These are phyloP conservation scores for Kuraishia borneana DNA, from an alignment of 805 yeast species.

Conservation along the genomic window DNA sequence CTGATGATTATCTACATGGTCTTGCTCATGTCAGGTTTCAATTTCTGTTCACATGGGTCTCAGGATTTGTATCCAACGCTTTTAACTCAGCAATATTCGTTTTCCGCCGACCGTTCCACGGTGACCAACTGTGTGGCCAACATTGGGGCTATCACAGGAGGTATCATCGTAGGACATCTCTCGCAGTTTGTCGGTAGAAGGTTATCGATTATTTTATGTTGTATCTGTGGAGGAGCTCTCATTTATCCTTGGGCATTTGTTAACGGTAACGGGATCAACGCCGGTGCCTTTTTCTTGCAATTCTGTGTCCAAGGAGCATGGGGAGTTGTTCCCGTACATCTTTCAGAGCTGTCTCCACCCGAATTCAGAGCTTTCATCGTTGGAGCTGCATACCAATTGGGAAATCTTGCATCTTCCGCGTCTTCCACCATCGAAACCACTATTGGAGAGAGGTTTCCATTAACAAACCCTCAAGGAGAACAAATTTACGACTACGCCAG, in stretches of 20 bases:
- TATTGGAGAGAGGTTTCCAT: slow-evolving; percentile 51
- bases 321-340: slow-evolving; percentile 56
- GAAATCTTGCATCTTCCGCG: slow-evolving; percentile 62
- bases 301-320: slow-evolving; percentile 60
- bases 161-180: slow-evolving; percentile 41
- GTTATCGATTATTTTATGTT: slow-evolving; percentile 37
- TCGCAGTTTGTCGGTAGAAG: slow-evolving; percentile 48
- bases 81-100: slow-evolving; percentile 32
- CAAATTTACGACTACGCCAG: slow-evolving; percentile 45
- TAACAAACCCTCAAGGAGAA: slow-evolving; percentile 18
- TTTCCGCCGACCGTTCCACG: slow-evolving; percentile 31
- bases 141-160: slow-evolving; percentile 48
- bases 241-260: slow-evolving; percentile 56
- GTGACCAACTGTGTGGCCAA: slow-evolving; percentile 49
- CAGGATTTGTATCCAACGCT: slow-evolving; percentile 54
- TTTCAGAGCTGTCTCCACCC: slow-evolving; percentile 52
- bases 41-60: slow-evolving; percentile 51
- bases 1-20: slow-evolving; percentile 44
- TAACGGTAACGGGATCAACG: slow-evolving; percentile 33
- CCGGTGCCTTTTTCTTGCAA: slow-evolving; percentile 52
- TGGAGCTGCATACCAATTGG: slow-evolving; percentile 57
- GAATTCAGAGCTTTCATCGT: slow-evolving; percentile 51
- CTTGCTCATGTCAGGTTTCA: slow-evolving; percentile 51
- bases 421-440: slow-evolving; percentile 60
- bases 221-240: slow-evolving; percentile 46